Evolutionary conservation across 2,329 filamentous ascomycete genomes (phyloP), one percentile per base, ranked within the genome.

Genomic region (Fusarium temperatum): DNA sequence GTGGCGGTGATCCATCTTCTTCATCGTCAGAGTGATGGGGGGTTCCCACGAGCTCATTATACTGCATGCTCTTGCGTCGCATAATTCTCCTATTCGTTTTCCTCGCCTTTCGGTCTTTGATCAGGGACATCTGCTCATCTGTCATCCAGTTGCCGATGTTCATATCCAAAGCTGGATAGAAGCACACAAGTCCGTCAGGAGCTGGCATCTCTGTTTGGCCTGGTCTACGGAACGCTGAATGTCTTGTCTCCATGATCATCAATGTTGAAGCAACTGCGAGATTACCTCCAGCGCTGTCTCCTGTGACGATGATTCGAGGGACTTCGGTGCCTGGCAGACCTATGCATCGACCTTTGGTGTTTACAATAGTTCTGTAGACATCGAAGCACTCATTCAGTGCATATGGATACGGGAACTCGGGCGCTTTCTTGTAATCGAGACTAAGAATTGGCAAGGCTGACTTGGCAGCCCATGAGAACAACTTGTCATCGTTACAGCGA

Each of bases 91-190:
- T 88, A 79, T 98, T 98, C 3, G 92, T 94, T 76, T 91, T 92
- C 30, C 94, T 89, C 80, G 91, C 91, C 66, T 91, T 89, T 17
- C 94, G 91, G 72, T 98, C 95, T 74, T 94, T 92, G 72, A 99
- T 97, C 69, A 99, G 85, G 0, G 94, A 91, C 94, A 98, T 97
- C 81, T 99, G 95, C 81, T 98, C 96, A 77, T 98, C 96, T 1
- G 94, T 95, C 95, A 99, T 98, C 96, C 96, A 99, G 82, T 95
- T 98, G 42, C 94, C 94, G 74, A 98, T 98, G 78, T 97, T 98
- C 93, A 98, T 95, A 78, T 98, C 96, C 67, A 99, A 85, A 0
- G 92, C 92, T 2, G 96, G 96, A 78, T 99, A 99, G 66, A 97
- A 91, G 55, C 98, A 87, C 1, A 98, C 87, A 13, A 98, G 83